Evolutionary conservation across 306 rosid genomes (phyloP).

Genomic region (Quercus gilva): DNA sequence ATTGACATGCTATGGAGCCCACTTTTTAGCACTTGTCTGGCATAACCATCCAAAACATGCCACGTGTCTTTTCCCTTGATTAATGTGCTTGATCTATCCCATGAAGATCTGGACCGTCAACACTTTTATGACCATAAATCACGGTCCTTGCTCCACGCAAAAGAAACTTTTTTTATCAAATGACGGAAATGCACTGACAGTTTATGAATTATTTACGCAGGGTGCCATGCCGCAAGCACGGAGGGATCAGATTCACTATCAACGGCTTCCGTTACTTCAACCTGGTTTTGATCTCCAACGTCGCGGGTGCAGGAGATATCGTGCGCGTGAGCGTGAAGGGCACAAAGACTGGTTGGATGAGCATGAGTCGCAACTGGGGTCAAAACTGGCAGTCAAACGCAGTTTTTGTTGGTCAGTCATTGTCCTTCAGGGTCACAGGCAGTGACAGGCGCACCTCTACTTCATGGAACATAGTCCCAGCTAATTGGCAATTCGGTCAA

Average conservation of each 20-base stretch:
- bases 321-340: constrained; percentile 78
- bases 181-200: background rate
- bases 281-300: constrained; percentile 80
- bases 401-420: constrained; percentile 72
- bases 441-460: constrained; percentile 89
- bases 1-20: no score
- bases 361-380: constrained; percentile 94
- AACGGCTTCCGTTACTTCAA: constrained; percentile 93
- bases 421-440: constrained; percentile 74
- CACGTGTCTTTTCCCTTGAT: background rate
- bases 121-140: background rate
- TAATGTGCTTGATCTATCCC: background rate
- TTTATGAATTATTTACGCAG: constrained; percentile 40
- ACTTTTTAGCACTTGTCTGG: no score
- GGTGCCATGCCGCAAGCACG: constrained; percentile 89
- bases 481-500: constrained; percentile 93
- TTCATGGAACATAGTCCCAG: constrained; percentile 80
- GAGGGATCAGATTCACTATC: constrained; percentile 79
- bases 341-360: constrained; percentile 70
- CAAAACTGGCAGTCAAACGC: constrained; percentile 98
- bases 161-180: background rate
- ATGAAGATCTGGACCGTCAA: background rate
- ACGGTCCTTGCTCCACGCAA: constrained; percentile 7
- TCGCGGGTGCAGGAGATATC: constrained; percentile 95
- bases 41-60: no score